These are phyloP conservation scores for Nidula niveotomentosa DNA, from an alignment of 1,284 basidiomycete genomes.

Conservation along the genomic window DNA sequence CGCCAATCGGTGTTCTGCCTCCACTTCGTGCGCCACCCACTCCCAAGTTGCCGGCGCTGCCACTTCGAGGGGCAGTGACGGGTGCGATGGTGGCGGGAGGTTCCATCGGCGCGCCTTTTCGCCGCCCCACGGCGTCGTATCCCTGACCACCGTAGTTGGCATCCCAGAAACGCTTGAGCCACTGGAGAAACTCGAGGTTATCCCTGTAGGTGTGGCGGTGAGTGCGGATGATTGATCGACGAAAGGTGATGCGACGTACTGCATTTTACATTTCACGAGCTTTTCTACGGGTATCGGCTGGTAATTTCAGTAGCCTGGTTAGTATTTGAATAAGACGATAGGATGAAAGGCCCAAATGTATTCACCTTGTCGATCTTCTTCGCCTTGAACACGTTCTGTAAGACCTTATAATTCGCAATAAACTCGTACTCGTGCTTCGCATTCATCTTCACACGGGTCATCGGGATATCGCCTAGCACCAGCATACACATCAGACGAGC, in stretches of 20 bases:
- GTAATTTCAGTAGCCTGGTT: background rate
- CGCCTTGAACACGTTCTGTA: conserved; percentile 86
- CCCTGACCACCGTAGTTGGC: conserved; percentile 84
- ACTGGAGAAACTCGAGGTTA: conserved; percentile 98
- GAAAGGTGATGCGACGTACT: conserved; percentile 52
- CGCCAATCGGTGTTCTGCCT: conserved; percentile 69
- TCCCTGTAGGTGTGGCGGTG: conserved; percentile 54
- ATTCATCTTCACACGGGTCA: conserved; percentile 89
- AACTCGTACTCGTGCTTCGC: conserved; percentile 97
- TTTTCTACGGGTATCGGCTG: conserved; percentile 94
- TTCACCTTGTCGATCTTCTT: conserved; percentile 93
- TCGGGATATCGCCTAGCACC: conserved; percentile 74
- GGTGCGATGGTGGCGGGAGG: conserved; percentile 80
- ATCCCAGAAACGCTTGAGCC: conserved; percentile 98
- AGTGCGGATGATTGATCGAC: background rate
- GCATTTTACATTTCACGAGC: conserved; percentile 99
- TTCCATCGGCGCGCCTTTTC: conserved; percentile 74
- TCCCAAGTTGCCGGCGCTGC: conserved; percentile 27
- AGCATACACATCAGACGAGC: background rate
- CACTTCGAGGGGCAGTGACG: conserved; percentile 38
- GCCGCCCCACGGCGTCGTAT: conserved; percentile 86
- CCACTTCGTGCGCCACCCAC: conserved; percentile 46
- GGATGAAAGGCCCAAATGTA: conserved; percentile 6
- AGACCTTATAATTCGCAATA: conserved; percentile 92
- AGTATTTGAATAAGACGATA: background rate